Percentiles rank a stretch among this genome's conserved stretches.
Evolutionary conservation across 495 filamentous ascomycete species (phyloP).

Genomic region (Xylaria longipes): DNA sequence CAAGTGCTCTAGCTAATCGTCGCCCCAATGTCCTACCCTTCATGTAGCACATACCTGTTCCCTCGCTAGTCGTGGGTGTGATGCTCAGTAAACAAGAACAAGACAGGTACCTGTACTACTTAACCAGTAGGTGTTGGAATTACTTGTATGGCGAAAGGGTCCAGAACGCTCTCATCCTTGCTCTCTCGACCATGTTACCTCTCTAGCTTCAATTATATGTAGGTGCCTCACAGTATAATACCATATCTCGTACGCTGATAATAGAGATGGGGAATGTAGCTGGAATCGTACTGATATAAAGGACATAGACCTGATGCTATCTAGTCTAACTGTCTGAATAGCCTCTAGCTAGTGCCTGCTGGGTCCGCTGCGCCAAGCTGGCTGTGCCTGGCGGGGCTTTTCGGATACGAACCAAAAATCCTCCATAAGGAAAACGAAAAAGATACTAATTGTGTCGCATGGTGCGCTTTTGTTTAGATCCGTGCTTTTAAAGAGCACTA

Average conservation of each 20-base stretch:
- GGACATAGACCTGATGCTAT: neutral
- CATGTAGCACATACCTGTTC: neutral
- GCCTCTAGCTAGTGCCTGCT: neutral
- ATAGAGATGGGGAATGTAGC: no score
- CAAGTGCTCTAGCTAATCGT: neutral
- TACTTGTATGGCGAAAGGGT: no score
- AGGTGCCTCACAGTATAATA: neutral
- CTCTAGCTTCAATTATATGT: neutral
- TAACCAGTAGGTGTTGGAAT: no score
- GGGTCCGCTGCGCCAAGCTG: constrained; percentile 4
- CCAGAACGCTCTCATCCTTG: neutral
- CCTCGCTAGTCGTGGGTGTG: neutral
- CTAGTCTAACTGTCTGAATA: neutral
- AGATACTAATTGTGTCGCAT: no score
- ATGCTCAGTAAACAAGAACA: neutral
- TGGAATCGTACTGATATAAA: neutral
- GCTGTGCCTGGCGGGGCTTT: constrained; percentile 16
- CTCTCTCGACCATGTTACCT: neutral
- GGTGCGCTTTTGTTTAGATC: no score
- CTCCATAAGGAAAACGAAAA: neutral
- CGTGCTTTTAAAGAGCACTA: no score
- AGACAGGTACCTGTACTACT: no score
- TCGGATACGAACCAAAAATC: constrained; percentile 13
- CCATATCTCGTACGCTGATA: no score
- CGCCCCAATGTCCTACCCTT: neutral